These are phyloP conservation scores for Sporisorium sorghi DNA, from an alignment of 1,284 basidiomycete species.

Conservation along the genomic window DNA sequence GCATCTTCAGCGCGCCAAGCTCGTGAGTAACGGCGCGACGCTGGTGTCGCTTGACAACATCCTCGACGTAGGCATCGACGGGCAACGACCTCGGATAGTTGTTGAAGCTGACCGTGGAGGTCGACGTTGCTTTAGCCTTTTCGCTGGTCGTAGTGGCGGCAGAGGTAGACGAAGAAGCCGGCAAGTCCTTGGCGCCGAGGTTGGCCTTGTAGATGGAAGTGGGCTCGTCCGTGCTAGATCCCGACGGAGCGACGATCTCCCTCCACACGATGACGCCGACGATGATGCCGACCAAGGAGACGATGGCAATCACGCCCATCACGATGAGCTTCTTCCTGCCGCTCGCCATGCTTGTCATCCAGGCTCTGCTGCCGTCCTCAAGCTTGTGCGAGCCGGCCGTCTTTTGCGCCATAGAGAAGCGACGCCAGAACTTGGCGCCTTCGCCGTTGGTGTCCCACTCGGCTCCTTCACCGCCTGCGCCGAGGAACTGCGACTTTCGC, in stretches of 20 bases:
- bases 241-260: slow-evolving; percentile 46
- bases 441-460: slow-evolving; percentile 63
- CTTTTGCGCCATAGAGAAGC: slow-evolving; percentile 58
- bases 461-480: slow-evolving; percentile 55
- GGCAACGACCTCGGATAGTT: slow-evolving; percentile 16
- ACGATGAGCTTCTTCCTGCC: slow-evolving; percentile 47
- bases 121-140: slow-evolving; percentile 18
- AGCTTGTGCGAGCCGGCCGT: slow-evolving; percentile 40
- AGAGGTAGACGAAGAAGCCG: neutral
- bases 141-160: slow-evolving; percentile 15
- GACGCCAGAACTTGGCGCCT: slow-evolving; percentile 63
- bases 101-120: slow-evolving; percentile 11
- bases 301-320: slow-evolving; percentile 42
- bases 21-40: slow-evolving; percentile 15
- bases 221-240: slow-evolving; percentile 29
- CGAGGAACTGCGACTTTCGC: slow-evolving; percentile 59
- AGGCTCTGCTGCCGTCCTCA: slow-evolving; percentile 42
- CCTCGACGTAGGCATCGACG: slow-evolving; percentile 10
- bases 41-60: slow-evolving; percentile 17
- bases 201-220: slow-evolving; percentile 43
- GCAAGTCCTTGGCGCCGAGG: slow-evolving; percentile 21
- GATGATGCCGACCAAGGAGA: slow-evolving; percentile 50
- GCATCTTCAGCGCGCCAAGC: slow-evolving; percentile 11
- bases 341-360: slow-evolving; percentile 36
- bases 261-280: slow-evolving; percentile 61